These are phyloP conservation scores for Nemania sp. DNA, from an alignment of 2,329 filamentous ascomycete species.

Conservation along the genomic window DNA sequence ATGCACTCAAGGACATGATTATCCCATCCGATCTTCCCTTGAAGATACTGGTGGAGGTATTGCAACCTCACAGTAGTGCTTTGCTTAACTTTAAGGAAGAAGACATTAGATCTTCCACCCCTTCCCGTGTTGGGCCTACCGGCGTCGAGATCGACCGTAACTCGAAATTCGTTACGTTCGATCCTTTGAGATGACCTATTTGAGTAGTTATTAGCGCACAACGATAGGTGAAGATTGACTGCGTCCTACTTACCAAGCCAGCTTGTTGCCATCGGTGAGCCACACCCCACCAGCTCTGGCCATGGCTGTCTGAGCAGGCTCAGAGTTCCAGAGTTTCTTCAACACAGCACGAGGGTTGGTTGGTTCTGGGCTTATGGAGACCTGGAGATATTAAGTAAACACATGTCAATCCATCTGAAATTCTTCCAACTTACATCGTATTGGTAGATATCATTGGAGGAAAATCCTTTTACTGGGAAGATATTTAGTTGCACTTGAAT, in stretches of 20 bases:
- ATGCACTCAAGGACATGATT: slow-evolving; percentile 76
- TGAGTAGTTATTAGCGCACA: slow-evolving; percentile 5
- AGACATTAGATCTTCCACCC: slow-evolving; percentile 45
- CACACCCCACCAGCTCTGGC: slow-evolving; percentile 55
- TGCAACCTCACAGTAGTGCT: slow-evolving; percentile 72
- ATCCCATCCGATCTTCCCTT: slow-evolving; percentile 63
- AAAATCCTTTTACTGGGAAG: slow-evolving; percentile 68
- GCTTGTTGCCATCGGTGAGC: slow-evolving; percentile 81
- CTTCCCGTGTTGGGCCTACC: slow-evolving; percentile 36
- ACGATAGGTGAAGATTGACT: background rate
- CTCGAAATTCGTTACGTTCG: slow-evolving; percentile 54
- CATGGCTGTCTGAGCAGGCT: slow-evolving; percentile 60
- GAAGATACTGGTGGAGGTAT: slow-evolving; percentile 68
- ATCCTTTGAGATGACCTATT: slow-evolving; percentile 47
- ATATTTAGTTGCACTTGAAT: slow-evolving; percentile 71
- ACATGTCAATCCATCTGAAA: background rate
- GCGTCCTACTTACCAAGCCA: slow-evolving; percentile 74
- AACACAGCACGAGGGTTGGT: slow-evolving; percentile 58
- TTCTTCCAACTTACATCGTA: slow-evolving; percentile 73
- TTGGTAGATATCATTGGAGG: slow-evolving; percentile 70
- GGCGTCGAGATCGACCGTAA: slow-evolving; percentile 72
- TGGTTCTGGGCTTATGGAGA: slow-evolving; percentile 65
- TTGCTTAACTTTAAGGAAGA: slow-evolving; percentile 64
- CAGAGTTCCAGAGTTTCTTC: slow-evolving; percentile 76
- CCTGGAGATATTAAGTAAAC: slow-evolving; percentile 49